phyloP scores from a whole-genome alignment of 2,329 filamentous ascomycete species.

The Chaetomium globosum region DNA sequence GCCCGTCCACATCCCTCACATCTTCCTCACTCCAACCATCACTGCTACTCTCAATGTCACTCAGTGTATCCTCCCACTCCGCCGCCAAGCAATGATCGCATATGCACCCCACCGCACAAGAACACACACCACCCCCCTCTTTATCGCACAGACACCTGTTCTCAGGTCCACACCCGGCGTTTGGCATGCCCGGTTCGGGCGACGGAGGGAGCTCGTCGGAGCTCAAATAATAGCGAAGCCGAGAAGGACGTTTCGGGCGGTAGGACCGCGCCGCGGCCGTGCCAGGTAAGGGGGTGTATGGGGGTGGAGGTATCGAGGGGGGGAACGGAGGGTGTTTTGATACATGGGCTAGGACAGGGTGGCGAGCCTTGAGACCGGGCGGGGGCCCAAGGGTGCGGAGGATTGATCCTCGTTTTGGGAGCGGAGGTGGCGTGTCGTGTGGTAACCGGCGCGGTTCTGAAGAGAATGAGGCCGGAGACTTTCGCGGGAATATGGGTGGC shows the following conservation, averaged over 20 bases:
- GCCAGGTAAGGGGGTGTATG: no score
- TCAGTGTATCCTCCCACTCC: background rate
- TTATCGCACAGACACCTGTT: background rate
- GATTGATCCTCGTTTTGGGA: background rate
- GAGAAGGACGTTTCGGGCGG: background rate
- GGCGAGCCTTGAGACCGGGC: background rate
- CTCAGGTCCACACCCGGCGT: no score
- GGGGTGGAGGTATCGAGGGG: background rate
- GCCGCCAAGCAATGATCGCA: background rate
- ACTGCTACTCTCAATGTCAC: background rate
- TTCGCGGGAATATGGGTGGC: no score
- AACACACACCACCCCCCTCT: background rate
- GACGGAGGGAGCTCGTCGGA: no score
- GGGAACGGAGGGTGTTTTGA: background rate
- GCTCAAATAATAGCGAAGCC: background rate
- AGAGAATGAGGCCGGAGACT: background rate
- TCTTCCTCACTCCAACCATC: background rate
- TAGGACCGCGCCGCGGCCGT: background rate
- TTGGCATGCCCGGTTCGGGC: no score
- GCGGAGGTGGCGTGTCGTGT: background rate
- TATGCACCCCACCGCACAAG: background rate
- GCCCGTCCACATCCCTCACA: background rate
- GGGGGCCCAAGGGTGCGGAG: no score
- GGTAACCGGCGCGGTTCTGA: background rate
- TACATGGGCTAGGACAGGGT: background rate